Evolutionary conservation across 2,329 filamentous ascomycete genomes (phyloP), one percentile per base, ranked within the genome.

Genomic region (Xylariaceae sp.): DNA sequence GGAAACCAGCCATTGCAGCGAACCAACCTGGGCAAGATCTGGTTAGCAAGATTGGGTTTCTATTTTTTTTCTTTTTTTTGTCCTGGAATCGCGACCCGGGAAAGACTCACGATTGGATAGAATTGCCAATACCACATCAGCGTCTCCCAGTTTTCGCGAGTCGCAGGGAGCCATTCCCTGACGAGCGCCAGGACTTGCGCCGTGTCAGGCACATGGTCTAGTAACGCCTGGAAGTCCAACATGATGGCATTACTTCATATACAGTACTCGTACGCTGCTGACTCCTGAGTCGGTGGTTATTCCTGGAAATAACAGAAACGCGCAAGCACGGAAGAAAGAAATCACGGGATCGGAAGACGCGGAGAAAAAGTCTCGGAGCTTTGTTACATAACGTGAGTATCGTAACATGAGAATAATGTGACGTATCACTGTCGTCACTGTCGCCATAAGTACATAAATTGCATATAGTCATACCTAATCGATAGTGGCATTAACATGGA

Each of bases 1-100:
- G 57, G 84, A 82, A n/a, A 81, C 76, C 58, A 87, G 60, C 87
- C 88, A 95, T 84, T 96, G 92, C 18, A 84, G 55, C 1, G 85
- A 82, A 0, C 87, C 87, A 64, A 91, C 70, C 91, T 96, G 61
- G 5, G 51, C 3, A 10, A 15, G 10, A 57, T 51, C 15, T 13
- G n/a, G 35, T 63, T 56, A 64, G 58, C 51, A 44, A 37, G 51
- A 30, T 30, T 1, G 4, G 5, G 4, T 30, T 30, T 30, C 23
- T 30, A 4, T 30, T 30, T 30, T 30, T 30, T 6, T 30, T 5
- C 5, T 34, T 11, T 41, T 34, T n/a, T 50, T 55, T 49, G 55
- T 15, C 9, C n/a, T 45, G 34, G 37, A 41, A 13, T 10, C 8
- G 37, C 37, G 9, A 41, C 8, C 37, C 34, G 23, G n/a, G 11